These are phyloP conservation scores for Mariannaea sp. DNA, from an alignment of 2,329 filamentous ascomycete genomes.

Conservation along the genomic window DNA sequence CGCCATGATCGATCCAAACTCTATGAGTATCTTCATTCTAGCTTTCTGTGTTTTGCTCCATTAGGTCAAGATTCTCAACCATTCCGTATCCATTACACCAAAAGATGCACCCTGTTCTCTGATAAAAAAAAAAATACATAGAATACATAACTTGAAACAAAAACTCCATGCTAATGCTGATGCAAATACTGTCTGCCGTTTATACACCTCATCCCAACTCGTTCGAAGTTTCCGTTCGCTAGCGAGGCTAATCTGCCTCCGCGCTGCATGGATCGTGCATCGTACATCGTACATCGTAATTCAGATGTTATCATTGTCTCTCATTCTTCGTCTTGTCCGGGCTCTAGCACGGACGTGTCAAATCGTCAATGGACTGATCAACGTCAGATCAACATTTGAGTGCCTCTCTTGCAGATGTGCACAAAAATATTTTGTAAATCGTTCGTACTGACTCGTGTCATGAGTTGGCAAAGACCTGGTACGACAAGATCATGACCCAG, in stretches of 20 bases:
- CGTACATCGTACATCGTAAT: background rate
- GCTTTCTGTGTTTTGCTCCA: background rate
- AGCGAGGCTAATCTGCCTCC: too few species aligned
- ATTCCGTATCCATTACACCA: background rate
- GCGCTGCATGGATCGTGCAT: too few species aligned
- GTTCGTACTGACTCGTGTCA: slow-evolving; percentile 18
- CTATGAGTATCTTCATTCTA: background rate
- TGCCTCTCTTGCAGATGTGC: too few species aligned
- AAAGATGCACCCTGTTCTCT: background rate
- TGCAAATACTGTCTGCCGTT: background rate
- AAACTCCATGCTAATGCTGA: background rate
- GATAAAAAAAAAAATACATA: too few species aligned
- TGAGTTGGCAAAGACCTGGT: slow-evolving; percentile 62
- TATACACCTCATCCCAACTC: background rate
- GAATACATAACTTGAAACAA: background rate
- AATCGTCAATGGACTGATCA: too few species aligned
- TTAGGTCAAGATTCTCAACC: background rate
- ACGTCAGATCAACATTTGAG: too few species aligned
- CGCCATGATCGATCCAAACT: background rate
- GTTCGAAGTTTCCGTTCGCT: background rate
- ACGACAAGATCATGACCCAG: slow-evolving; percentile 73
- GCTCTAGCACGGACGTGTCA: too few species aligned
- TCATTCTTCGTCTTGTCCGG: too few species aligned
- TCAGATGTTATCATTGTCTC: background rate
- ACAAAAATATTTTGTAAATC: too few species aligned